Evolutionary conservation across 306 rosid genomes (phyloP), one percentile per base, ranked within the genome.

Genomic region (Ormosia emarginata): DNA sequence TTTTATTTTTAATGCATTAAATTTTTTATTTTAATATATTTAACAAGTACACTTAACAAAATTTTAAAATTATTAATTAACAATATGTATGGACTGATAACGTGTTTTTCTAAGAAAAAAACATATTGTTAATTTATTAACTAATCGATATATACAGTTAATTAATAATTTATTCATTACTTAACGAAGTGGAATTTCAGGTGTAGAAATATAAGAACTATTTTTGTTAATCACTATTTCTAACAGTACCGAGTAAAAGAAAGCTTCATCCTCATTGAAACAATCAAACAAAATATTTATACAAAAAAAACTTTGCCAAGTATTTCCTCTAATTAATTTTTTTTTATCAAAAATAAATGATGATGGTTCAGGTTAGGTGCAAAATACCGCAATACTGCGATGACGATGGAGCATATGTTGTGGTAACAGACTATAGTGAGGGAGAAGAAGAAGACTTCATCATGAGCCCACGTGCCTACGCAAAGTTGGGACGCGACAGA

Each of bases 381-480:
- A 87, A 83, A 70, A 47, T 57, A 29, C n/a, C 74, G 12, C 47
- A 76, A 71, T 72, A 76, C 12, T 87, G 87, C 1, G 87, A 87
- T 52, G 85, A 83, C 8, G 56, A 80, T 33, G 90, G 90, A 67
- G 67, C 90, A 52, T 57, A 71, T 17, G 81, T 83, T 39, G 90
- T 87, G 81, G 90, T 40, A 37, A 87, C 87, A n/a, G 87, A 87
- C 39, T 83, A 80, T n/a, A 85, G 90, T 1, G 85, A 71, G 32
- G 90, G 90, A 71, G 90, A 87, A 71, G 83, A 78, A 40, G 83
- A 87, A 71, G 90, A 87, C 33, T 83, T 87, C 81, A 9, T 87
- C 2, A 75, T 87, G 85, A 83, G 81, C 8, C 87, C 90, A 40
- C 87, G 85, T 0, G 90, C 70, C 4, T 87, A 47, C 62, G 41